Percentiles rank a stretch among this genome's conserved stretches.
phyloP scores from a whole-genome alignment of 257 asterid species.

The Nyctanthes arbortristis region DNA sequence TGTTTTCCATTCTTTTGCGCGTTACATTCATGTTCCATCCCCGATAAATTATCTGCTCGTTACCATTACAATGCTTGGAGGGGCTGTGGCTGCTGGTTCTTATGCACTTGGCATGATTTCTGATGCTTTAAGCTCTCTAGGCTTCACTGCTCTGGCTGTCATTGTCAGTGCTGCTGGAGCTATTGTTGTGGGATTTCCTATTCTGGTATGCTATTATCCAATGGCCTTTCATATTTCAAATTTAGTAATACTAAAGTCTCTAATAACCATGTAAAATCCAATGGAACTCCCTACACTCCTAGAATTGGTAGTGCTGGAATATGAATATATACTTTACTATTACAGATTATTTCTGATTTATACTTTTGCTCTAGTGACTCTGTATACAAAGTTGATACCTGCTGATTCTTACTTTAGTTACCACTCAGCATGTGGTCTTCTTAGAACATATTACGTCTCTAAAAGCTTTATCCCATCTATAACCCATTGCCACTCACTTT shows the following conservation, averaged over 20 bases:
- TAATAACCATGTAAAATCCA: not conserved
- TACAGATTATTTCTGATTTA: not conserved
- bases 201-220: constrained; percentile 57
- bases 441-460: no score
- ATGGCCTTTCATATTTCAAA: constrained; percentile 6
- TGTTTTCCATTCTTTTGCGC: constrained; percentile 93
- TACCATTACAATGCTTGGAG: constrained; percentile 88
- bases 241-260: not conserved
- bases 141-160: constrained; percentile 68
- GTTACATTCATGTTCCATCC: constrained; percentile 95
- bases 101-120: constrained; percentile 86
- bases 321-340: not conserved
- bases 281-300: not conserved
- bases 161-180: constrained; percentile 94
- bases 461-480: no score
- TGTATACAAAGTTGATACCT: not conserved
- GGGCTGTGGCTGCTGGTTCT: constrained; percentile 81
- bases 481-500: no score
- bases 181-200: constrained; percentile 82
- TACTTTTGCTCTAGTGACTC: not conserved
- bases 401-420: no score
- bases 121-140: constrained; percentile 75
- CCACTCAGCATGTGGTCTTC: not conserved
- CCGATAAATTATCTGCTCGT: constrained; percentile 88
- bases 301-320: not conserved